Percentiles rank a stretch among this genome's conserved stretches.
Conservation (phyloP, 2,329 filamentous ascomycete species). For the Alternaria tenuissima region DNA sequence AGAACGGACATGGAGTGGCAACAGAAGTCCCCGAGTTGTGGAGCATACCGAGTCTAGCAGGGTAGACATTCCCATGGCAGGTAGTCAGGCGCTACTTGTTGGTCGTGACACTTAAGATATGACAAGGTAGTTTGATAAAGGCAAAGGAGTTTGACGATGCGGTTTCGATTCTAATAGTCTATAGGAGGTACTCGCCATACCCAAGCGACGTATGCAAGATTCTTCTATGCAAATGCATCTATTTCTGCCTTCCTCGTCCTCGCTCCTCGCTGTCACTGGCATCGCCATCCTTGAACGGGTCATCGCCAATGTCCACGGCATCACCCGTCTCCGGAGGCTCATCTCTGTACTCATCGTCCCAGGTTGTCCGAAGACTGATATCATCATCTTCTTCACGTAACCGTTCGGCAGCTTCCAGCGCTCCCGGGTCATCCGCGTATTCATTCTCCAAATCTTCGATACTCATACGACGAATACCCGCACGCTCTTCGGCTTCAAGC, state of each 20-base stretch:
- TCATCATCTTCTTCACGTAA: constrained; percentile 60
- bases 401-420: constrained; percentile 49
- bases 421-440: constrained; percentile 57
- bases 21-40: no score
- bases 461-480: constrained; percentile 42
- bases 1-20: no score
- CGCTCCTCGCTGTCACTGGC: constrained; percentile 33
- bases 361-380: constrained; percentile 62
- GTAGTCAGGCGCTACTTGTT: background rate
- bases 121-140: background rate
- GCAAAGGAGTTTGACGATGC: background rate
- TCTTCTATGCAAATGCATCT: constrained; percentile 4
- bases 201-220: background rate
- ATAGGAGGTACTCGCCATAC: background rate
- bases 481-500: constrained; percentile 57
- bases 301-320: constrained; percentile 50
- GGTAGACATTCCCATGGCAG: no score
- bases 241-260: constrained; percentile 10
- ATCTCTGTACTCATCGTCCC: constrained; percentile 53
- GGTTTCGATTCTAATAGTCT: background rate
- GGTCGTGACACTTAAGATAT: background rate
- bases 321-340: constrained; percentile 54
- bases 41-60: no score
- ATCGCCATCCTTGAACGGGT: constrained; percentile 57
- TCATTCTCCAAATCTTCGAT: constrained; percentile 50